Evolutionary conservation across 169 alveolate species (phyloP).

Genomic region (Cryptosporidium sp.): DNA sequence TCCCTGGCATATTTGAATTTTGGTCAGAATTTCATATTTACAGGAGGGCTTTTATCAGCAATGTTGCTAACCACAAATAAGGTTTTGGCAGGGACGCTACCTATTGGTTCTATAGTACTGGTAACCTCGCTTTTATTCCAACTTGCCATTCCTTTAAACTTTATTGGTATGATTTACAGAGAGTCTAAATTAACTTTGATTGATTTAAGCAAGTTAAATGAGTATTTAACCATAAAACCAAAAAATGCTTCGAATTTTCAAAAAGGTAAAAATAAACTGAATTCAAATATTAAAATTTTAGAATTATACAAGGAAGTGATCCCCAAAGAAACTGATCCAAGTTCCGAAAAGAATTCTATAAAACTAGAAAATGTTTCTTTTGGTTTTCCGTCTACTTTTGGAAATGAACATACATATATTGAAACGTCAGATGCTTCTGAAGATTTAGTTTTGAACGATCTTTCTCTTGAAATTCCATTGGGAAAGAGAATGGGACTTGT

Average conservation of each 20-base stretch:
- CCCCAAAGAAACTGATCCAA: not conserved
- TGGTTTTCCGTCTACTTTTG: constrained; percentile 63
- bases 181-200: constrained; percentile 77
- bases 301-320: not conserved
- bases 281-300: not conserved
- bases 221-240: constrained; percentile 6
- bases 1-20: constrained; percentile 80
- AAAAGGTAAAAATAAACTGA: not conserved
- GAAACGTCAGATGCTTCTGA: constrained; percentile 11
- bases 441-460: constrained; percentile 54
- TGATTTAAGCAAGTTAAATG: constrained; percentile 72
- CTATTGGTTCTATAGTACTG: constrained; percentile 79
- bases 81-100: constrained; percentile 77
- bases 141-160: constrained; percentile 80
- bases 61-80: constrained; percentile 77
- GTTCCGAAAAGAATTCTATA: constrained; percentile 31
- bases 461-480: constrained; percentile 77
- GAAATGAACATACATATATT: constrained; percentile 9
- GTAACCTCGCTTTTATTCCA: constrained; percentile 80
- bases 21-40: constrained; percentile 81
- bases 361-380: constrained; percentile 81
- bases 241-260: not conserved
- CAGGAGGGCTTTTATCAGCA: constrained; percentile 77
- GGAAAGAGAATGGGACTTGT: constrained; percentile 88
- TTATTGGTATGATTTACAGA: constrained; percentile 78